Evolutionary conservation across 306 rosid genomes (phyloP), one percentile per base, ranked within the genome.

Genomic region (Pachyrhizus erosus): DNA sequence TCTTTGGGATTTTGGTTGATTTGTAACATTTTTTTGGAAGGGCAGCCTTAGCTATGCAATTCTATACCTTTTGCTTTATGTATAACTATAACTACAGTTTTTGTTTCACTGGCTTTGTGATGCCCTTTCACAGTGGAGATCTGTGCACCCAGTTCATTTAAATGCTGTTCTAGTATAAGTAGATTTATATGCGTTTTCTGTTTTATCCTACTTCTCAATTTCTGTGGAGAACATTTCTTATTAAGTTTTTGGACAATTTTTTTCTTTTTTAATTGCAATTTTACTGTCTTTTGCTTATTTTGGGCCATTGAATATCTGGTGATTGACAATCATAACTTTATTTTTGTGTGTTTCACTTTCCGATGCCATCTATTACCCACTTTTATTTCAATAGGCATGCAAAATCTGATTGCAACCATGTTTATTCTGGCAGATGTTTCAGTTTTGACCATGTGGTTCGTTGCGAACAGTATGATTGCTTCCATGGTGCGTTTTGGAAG

Each of bases 391-490:
- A 31, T 46, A n/a, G 73, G 33, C 57, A 26, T 40, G 27, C 40
- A 58, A 27, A 66, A 51, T 42, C 73, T 82, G 73, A 69, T 45
- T 37, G 18, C 76, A 48, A 39, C 43, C 69, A 24, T 20, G n/a
- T 73, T 20, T 70, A 10, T 58, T 61, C 18, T 43, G 61, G 70
- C 66, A 39, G 52, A 39, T 75, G 26, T 54, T 75, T 40, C 67
- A n/a, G 27, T 79, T 77, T 80, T 82, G 71, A 90, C 82, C 23
- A 5, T 73, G 40, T 76, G 48, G 5, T 82, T 29, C 87, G 15
- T 82, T 43, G 18, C 83, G 21, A 74, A 73, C 93, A 96, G 98
- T 94, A 91, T 92, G 91, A 76, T 83, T 67, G 83, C 67, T 73
- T 75, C 80, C 76, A 18, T 57, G 48, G 26, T 78, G 89, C 75